phyloP scores from a whole-genome alignment of 2,329 filamentous ascomycete species.

The Chaetomium sp. region DNA sequence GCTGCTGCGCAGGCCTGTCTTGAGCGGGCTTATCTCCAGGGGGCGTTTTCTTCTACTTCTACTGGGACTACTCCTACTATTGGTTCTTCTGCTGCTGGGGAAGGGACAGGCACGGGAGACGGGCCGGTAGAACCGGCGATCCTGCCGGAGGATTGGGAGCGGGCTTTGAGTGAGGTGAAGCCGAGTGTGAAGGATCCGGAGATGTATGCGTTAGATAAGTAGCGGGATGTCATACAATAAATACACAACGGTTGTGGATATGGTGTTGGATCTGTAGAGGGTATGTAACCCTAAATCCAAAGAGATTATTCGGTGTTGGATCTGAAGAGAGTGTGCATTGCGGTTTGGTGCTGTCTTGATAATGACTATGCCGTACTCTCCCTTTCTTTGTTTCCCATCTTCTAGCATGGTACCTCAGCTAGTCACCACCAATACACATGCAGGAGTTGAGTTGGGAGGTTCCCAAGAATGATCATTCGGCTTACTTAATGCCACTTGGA shows the following conservation, averaged over 20 bases:
- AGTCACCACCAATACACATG: too few species aligned
- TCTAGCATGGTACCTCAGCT: too few species aligned
- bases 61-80: too few species aligned
- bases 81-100: background rate
- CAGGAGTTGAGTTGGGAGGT: too few species aligned
- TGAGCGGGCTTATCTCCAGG: constrained; percentile 24
- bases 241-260: too few species aligned
- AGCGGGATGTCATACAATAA: too few species aligned
- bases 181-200: constrained; percentile 44
- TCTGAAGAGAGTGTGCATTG: background rate
- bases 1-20: constrained; percentile 34
- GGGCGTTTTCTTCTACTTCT: too few species aligned
- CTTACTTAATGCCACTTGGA: background rate
- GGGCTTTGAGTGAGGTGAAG: constrained; percentile 41
- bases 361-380: too few species aligned
- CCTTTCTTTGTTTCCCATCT: too few species aligned
- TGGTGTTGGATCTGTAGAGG: background rate
- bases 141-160: constrained; percentile 44
- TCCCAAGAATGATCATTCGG: too few species aligned
- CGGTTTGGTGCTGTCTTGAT: too few species aligned
- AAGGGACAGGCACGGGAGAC: constrained; percentile 11
- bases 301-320: background rate
- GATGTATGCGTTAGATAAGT: constrained; percentile 27
- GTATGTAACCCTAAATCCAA: too few species aligned
- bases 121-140: constrained; percentile 30